Conservation (phyloP, 441 rosid genomes). For the Lepidium campestre region DNA sequence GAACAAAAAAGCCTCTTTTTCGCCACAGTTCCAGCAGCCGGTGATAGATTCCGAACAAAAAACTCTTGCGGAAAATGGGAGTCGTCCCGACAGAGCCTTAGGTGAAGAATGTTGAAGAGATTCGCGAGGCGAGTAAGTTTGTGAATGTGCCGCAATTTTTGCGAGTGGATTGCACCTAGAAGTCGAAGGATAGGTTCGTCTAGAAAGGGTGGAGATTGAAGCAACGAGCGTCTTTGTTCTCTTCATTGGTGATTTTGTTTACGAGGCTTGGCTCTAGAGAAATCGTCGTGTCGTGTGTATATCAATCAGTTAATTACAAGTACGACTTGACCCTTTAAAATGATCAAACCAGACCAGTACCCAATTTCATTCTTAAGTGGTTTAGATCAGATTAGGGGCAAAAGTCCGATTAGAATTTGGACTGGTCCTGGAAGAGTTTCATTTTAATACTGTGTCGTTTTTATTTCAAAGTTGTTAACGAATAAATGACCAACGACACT, state of each 20-base stretch:
- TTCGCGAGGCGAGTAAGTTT: conserved; percentile 5
- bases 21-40: conserved; percentile 75
- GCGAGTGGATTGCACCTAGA: neutral
- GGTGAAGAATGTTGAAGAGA: conserved; percentile 21
- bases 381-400: too few relatives aligned
- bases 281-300: neutral
- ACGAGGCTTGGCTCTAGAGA: neutral
- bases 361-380: too few relatives aligned
- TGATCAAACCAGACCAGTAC: conserved; percentile 2
- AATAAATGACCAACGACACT: too few relatives aligned
- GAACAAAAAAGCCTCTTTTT: conserved; percentile 44
- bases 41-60: conserved; percentile 35
- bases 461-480: too few relatives aligned
- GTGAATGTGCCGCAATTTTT: neutral
- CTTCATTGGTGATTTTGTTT: conserved; percentile 28
- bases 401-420: too few relatives aligned
- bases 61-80: conserved; percentile 24
- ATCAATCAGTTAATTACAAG: neutral
- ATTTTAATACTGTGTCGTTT: too few relatives aligned
- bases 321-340: neutral
- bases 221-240: conserved; percentile 33
- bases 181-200: conserved; percentile 18
- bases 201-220: conserved; percentile 28
- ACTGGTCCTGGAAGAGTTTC: too few relatives aligned
- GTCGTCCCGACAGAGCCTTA: neutral